Conservation (phyloP, 2,329 filamentous ascomycete species). For the Paecilomyces sp. region DNA sequence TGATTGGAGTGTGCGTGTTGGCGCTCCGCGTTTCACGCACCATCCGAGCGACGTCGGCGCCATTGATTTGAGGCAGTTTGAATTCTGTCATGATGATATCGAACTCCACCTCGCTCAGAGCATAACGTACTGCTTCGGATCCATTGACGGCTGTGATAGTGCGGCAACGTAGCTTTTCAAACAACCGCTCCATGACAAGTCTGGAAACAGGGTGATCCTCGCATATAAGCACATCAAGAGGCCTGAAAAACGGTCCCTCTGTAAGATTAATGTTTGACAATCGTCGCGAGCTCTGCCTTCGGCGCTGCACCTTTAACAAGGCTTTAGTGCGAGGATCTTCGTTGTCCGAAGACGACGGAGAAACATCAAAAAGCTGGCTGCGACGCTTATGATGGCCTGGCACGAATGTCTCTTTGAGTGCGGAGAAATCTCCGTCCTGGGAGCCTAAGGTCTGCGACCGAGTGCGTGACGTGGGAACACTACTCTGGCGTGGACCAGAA, state of each 20-base stretch:
- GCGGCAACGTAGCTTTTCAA: conserved; percentile 91
- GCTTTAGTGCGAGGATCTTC: conserved; percentile 90
- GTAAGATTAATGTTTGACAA: conserved; percentile 84
- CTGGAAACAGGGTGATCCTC: conserved; percentile 96
- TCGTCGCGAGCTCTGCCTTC: conserved; percentile 89
- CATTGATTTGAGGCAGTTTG: conserved; percentile 89
- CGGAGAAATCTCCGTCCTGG: conserved; percentile 75
- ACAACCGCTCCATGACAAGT: conserved; percentile 96
- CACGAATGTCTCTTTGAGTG: conserved; percentile 55
- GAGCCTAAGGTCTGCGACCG: conserved; percentile 91
- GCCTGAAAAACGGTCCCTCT: conserved; percentile 79
- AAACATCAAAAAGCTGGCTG: conserved; percentile 93
- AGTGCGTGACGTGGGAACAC: conserved; percentile 60
- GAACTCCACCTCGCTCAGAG: conserved; percentile 95
- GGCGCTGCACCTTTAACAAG: conserved; percentile 81
- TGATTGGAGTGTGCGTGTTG: conserved; percentile 89
- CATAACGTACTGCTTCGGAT: conserved; percentile 84
- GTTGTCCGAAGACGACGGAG: conserved; percentile 94
- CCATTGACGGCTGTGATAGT: conserved; percentile 89
- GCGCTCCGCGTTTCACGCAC: conserved; percentile 93
- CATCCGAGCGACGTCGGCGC: conserved; percentile 94
- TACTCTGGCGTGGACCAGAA: conserved; percentile 57
- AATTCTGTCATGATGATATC: conserved; percentile 98
- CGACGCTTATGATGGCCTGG: conserved; percentile 76
- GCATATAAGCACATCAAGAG: conserved; percentile 89